A percentile compares a stretch with the other conserved stretches of the same genome.
phyloP scores from a whole-genome alignment of 441 rosid genomes.

The Macaranga tanarius region DNA sequence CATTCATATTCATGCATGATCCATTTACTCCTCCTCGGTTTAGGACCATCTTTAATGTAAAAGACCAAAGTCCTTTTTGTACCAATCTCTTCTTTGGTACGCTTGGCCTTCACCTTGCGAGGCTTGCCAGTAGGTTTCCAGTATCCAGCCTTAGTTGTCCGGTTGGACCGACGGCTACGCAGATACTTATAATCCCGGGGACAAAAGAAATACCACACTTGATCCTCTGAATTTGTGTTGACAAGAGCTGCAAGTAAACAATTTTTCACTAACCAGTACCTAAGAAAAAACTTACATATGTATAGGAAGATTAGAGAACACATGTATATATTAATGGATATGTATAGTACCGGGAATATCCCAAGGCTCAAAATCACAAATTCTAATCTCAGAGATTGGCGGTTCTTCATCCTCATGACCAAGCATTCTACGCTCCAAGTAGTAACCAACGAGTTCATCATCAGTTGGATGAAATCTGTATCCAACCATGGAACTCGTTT shows the following conservation, averaged over 20 bases:
- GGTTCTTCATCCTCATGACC: constrained; percentile 1
- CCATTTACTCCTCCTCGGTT: constrained; percentile 10
- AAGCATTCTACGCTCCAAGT: constrained; percentile 23
- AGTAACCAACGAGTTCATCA: constrained; percentile 33
- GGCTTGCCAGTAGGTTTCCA: constrained; percentile 57
- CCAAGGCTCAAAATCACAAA: constrained; percentile 49
- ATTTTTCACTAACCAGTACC: neutral
- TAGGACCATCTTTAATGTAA: neutral
- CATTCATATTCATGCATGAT: constrained; percentile 18
- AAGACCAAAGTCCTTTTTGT: constrained; percentile 18
- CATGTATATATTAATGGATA: neutral
- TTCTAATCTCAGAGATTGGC: constrained; percentile 28
- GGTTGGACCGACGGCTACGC: constrained; percentile 15
- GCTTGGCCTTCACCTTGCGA: constrained; percentile 18
- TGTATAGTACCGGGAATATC: constrained; percentile 35
- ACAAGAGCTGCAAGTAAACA: constrained; percentile 28
- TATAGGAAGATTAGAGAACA: neutral
- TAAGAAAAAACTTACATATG: too few relatives aligned
- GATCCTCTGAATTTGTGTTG: constrained; percentile 24
- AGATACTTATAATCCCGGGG: constrained; percentile 20
- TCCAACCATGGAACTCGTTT: constrained; percentile 7
- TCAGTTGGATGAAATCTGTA: constrained; percentile 44
- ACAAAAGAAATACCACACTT: constrained; percentile 47
- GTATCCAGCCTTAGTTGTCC: constrained; percentile 39
- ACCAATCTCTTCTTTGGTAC: constrained; percentile 10